Evolutionary conservation across 345 rosid species (phyloP), one percentile per base, ranked within the genome.

Genomic region (Camelina neglecta): DNA sequence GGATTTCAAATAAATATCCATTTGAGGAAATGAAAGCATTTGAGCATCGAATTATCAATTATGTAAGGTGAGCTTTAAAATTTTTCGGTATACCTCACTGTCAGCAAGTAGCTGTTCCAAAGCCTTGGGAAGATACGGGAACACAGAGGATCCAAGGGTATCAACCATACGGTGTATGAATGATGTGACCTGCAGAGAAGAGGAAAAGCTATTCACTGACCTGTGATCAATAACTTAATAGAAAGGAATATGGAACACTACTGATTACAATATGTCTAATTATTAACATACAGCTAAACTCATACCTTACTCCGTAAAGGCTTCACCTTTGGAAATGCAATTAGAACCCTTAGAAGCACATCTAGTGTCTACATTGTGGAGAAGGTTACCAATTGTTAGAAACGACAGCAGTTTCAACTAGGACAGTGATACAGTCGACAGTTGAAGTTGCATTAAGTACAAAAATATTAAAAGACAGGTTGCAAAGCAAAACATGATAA

Each of bases 151-250:
- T 63, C 99, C 99, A 38, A 95, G 84, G 11, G 97, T 90, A 67
- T 95, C 97, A 76, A 92, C 97, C 97, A 95, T 95, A 65, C 99
- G 91, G 85, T 95, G 97, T 45, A 95, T 88, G 83, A 95, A 90
- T 55, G 99, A 95, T 48, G 86, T 84, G 61, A 95, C 95, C 99
- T 95, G 44, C 62, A 73, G 69, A 26, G 31, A 72, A 35, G 36
- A 42, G 59, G 45, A 60, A 67, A 60, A 67, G 50, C 23, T 67
- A 33, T 53, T 67, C n/a, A 73, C 50, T n/a, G 67, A 61, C 77
- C 41, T 73, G 73, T 63, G 69, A 71, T 33, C 39, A 35, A 29
- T 56, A 44, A n/a, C 31, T 44, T 15, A 2, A 39, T 44, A 21
- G 33, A 67, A 21, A 41, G 45, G 26, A 51, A 44, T 42, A 12